phyloP scores from a whole-genome alignment of 179 eudicot genomes.

The Beta macrorhiza region DNA sequence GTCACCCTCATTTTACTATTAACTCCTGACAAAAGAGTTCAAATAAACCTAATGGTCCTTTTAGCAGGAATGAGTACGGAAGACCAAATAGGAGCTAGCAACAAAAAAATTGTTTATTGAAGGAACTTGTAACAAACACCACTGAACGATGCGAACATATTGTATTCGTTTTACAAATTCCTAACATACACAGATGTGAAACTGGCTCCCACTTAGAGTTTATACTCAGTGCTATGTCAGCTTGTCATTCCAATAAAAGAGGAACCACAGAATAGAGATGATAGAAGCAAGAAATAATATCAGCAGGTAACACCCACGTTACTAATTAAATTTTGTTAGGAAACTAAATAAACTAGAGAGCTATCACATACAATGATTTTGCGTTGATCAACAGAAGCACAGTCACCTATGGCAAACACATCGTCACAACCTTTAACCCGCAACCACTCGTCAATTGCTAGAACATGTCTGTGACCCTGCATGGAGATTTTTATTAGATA shows the following conservation, averaged over 20 bases:
- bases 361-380: conserved; percentile 61
- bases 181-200: background rate
- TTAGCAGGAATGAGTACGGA: background rate
- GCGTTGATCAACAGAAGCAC: conserved; percentile 85
- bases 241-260: background rate
- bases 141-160: background rate
- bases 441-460: conserved; percentile 90
- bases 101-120: background rate
- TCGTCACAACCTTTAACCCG: conserved; percentile 60
- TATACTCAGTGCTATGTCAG: background rate
- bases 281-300: background rate
- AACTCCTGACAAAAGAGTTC: background rate
- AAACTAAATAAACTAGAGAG: conserved; percentile 8
- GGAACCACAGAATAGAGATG: background rate
- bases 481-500: conserved; percentile 13
- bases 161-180: background rate
- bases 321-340: background rate
- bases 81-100: background rate
- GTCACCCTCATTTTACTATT: background rate
- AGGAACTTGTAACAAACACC: background rate
- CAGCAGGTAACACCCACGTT: background rate
- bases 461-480: conserved; percentile 68
- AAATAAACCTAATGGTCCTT: background rate
- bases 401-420: conserved; percentile 81
- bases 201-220: background rate